phyloP scores from a whole-genome alignment of 768 basidiomycete species.

The Naganishia antarctica region DNA sequence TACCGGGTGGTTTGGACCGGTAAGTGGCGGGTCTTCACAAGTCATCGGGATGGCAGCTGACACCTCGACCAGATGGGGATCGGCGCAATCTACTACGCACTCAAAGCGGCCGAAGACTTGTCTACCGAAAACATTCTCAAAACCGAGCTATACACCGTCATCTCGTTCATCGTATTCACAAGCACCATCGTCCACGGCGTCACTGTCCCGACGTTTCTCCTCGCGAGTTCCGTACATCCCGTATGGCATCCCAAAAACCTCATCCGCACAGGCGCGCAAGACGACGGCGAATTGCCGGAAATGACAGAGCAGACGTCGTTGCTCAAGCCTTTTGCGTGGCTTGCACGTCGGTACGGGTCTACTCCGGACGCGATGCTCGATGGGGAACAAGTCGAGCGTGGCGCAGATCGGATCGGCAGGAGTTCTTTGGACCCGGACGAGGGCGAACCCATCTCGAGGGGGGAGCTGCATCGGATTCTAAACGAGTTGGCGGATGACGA shows the following conservation, averaged over 20 bases:
- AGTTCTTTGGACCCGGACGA: conserved; percentile 14
- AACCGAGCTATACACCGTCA: conserved; percentile 27
- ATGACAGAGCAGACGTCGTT: conserved; percentile 13
- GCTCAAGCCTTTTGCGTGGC: conserved; percentile 9
- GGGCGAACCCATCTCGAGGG: conserved; percentile 24
- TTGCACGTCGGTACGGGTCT: conserved; percentile 19
- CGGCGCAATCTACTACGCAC: conserved; percentile 33
- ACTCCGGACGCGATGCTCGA: not conserved
- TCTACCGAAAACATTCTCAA: conserved; percentile 24
- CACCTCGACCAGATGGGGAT: conserved; percentile 28
- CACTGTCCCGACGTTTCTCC: conserved; percentile 30
- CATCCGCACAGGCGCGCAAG: conserved; percentile 10
- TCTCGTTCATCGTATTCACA: conserved; percentile 32
- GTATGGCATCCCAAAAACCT: conserved; percentile 30
- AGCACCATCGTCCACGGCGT: conserved; percentile 33
- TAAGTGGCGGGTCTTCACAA: not conserved
- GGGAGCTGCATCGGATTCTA: conserved; percentile 28
- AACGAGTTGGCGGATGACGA: conserved; percentile 23
- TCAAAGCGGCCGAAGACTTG: conserved; percentile 27
- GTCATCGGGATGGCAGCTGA: not conserved
- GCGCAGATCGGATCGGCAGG: not conserved
- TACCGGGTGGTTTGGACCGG: conserved; percentile 33
- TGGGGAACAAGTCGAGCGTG: not conserved
- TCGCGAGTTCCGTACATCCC: conserved; percentile 30
- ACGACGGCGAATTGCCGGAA: conserved; percentile 20